Base-by-base conservation (phyloP, 148 eudicot genomes). In the Fagopyrum tataricum region DNA sequence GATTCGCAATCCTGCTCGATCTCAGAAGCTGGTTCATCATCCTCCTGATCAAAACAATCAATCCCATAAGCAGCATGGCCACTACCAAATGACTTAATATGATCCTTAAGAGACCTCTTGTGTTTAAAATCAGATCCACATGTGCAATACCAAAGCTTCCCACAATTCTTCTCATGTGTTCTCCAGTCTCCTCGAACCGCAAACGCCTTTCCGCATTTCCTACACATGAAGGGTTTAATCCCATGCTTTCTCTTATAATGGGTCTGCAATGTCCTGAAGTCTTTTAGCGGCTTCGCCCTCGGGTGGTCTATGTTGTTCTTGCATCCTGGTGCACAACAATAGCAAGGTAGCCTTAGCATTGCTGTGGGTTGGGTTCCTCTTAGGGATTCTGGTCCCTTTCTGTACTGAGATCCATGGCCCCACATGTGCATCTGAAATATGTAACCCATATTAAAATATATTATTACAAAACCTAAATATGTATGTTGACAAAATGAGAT, bases 331-430 rank as follows among this genome's bases (percentile, higher is more conserved):
- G 96, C 85, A 11, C 92, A 88, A 53, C 96, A 88, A 56, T 85
- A 90, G 85, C 96, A 90, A 1, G 96, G 96, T 3, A 88, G 88
- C 80, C 92, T 79, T 20, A 88, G 86, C 96, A 90, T 88, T 15
- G 90, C 96, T 18, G 96, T 90, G 53, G 92, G 96, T 66, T 90
- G 96, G 23, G 87, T 88, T 49, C 92, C 96, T 67, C 92, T 74
- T 47, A 90, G 79, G 0, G 92, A 88, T 76, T 88, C 96, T 14
- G 96, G 96, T 0, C 96, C 92, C 80, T 84, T 90, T 37, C 96
- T 81, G 78, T 90, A 90, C 56, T 90, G 92, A n/a, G 92, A 90
- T 78, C 96, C 96, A 81, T 90, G 92, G 43, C 92, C 96, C 96
- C 96, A 90, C 96, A 90, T 86, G 77, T 88, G 96, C 96, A 90